Evolutionary conservation across 2,329 filamentous ascomycete genomes (phyloP).

Genomic region (Monosporascus cannonballus): DNA sequence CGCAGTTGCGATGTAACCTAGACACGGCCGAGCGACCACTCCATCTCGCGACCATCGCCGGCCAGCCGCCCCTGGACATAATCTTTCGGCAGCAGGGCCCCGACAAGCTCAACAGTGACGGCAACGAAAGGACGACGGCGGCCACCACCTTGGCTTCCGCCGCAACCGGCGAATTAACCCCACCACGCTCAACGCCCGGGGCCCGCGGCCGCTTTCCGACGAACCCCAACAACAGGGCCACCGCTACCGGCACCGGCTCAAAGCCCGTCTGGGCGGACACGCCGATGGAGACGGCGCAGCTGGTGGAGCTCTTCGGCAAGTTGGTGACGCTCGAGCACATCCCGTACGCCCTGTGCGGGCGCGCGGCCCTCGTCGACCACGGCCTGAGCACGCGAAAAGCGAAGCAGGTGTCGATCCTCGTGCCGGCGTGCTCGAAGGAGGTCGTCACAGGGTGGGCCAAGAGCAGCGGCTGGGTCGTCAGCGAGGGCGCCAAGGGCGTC

Average conservation of each 20-base stretch:
- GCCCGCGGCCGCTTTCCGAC: constrained; percentile 1
- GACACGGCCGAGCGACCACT: constrained; percentile 4
- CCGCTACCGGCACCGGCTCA: neutral
- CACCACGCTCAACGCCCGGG: neutral
- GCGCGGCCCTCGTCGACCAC: constrained; percentile 38
- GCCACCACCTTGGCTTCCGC: neutral
- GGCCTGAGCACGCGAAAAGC: constrained; percentile 28
- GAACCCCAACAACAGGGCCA: neutral
- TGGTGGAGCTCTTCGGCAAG: constrained; percentile 32
- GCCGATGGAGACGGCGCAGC: constrained; percentile 21
- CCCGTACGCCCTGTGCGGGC: constrained; percentile 41
- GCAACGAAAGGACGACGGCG: neutral
- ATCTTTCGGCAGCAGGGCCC: neutral
- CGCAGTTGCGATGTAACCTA: constrained; percentile 10
- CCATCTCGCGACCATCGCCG: constrained; percentile 2
- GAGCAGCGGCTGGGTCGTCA: neutral
- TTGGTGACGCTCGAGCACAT: constrained; percentile 35
- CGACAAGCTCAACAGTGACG: neutral
- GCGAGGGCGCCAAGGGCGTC: constrained; percentile 25
- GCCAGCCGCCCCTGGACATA: neutral
- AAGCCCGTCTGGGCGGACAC: constrained; percentile 9
- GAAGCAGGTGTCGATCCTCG: constrained; percentile 34
- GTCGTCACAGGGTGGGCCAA: constrained; percentile 35
- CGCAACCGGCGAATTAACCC: neutral
- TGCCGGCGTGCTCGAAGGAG: constrained; percentile 28